Evolutionary conservation across 331 rosid genomes (phyloP).

Genomic region (Rosa hybrid): DNA sequence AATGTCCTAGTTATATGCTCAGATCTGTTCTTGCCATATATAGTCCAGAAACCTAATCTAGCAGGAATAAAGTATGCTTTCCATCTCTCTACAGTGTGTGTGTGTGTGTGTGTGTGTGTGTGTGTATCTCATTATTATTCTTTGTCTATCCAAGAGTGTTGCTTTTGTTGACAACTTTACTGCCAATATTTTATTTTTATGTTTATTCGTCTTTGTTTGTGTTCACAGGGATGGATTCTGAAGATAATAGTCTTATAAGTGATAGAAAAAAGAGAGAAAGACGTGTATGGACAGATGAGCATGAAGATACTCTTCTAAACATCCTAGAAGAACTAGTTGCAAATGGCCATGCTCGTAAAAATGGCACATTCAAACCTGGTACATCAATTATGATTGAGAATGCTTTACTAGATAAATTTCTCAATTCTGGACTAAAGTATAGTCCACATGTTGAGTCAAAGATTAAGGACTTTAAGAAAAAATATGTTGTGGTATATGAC

Average conservation of each 20-base stretch:
- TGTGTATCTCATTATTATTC: too few species aligned
- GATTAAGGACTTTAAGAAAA: background rate
- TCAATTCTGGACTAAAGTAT: background rate
- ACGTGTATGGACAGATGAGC: background rate
- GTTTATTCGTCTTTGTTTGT: too few species aligned
- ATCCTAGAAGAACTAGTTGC: background rate
- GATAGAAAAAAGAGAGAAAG: background rate
- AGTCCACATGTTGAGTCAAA: constrained; percentile 5
- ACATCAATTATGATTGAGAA: background rate
- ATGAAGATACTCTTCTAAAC: background rate
- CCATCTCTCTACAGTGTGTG: too few species aligned
- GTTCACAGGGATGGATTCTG: background rate
- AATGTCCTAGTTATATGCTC: too few species aligned
- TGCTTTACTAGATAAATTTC: background rate
- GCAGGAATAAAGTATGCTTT: too few species aligned
- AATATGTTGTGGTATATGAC: background rate
- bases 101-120: too few species aligned
- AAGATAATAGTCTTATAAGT: background rate
- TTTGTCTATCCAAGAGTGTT: too few species aligned
- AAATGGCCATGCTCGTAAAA: background rate
- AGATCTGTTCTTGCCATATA: too few species aligned
- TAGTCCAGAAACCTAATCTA: too few species aligned
- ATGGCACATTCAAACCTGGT: background rate
- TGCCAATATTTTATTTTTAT: too few species aligned
- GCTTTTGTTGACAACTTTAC: too few species aligned